These are phyloP conservation scores for Alternaria viburni DNA, from an alignment of 2,329 filamentous ascomycete species.

Conservation along the genomic window DNA sequence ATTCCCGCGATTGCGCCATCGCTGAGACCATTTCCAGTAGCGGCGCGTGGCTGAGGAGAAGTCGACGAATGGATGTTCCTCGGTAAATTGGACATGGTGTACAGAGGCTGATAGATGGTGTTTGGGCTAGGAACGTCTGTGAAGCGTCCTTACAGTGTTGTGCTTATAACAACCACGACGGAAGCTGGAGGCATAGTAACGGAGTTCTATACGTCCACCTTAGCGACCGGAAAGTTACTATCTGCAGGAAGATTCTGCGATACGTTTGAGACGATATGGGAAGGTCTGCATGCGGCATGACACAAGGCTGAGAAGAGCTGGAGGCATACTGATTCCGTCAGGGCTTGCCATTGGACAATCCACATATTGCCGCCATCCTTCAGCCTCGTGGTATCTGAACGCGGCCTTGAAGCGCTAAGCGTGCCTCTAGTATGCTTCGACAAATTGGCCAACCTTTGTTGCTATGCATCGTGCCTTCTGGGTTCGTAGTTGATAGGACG, in stretches of 20 bases:
- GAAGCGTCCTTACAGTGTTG: background rate
- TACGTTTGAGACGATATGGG: rapidly evolving
- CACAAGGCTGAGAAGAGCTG: background rate
- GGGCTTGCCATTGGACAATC: background rate
- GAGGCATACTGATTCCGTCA: background rate
- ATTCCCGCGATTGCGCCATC: background rate
- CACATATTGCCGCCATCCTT: background rate
- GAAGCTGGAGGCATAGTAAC: no score
- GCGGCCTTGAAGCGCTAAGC: background rate
- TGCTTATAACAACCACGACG: background rate
- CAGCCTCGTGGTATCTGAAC: background rate
- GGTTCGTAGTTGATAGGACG: background rate
- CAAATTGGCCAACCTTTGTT: background rate
- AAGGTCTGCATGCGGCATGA: background rate
- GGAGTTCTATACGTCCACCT: no score
- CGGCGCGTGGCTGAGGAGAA: background rate
- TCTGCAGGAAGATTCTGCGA: no score
- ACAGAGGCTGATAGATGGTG: background rate
- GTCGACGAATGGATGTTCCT: background rate
- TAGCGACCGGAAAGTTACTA: no score
- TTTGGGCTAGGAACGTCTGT: background rate
- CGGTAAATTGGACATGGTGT: background rate
- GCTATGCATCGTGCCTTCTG: background rate
- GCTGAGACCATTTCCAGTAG: background rate
- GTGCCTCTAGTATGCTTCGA: background rate